Conservation (phyloP, 2,329 filamentous ascomycete species). For the Didymella keratinophila region DNA sequence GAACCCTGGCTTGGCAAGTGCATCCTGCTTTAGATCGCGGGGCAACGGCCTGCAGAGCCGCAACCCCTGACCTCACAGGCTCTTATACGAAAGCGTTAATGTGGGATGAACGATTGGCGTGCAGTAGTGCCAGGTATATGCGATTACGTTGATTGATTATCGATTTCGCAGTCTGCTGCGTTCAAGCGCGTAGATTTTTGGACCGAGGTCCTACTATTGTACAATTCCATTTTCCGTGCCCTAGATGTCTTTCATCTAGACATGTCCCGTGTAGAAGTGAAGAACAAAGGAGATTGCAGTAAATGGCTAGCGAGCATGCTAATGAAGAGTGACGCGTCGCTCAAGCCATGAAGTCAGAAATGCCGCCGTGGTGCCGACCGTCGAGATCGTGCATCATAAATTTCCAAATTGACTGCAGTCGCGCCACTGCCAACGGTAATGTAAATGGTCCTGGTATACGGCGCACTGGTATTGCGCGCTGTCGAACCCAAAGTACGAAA, state of each 20-base stretch:
- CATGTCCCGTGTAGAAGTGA: conserved; percentile 18
- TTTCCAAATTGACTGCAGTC: conserved; percentile 28
- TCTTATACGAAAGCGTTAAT: conserved; percentile 1
- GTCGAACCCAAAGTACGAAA: conserved; percentile 32
- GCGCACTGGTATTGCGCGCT: conserved; percentile 26
- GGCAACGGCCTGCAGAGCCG: conserved; percentile 19
- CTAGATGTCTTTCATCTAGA: conserved; percentile 17
- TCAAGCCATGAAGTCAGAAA: conserved; percentile 30
- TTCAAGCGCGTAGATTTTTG: conserved; percentile 7
- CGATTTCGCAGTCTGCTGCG: conserved; percentile 10
- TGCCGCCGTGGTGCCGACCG: conserved; percentile 34
- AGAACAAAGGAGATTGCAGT: conserved; percentile 18
- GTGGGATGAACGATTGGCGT: conserved; percentile 1
- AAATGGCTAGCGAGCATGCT: conserved; percentile 14
- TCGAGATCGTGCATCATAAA: conserved; percentile 39
- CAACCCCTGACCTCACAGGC: conserved; percentile 6
- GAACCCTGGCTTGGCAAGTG: conserved; percentile 13
- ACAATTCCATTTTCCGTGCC: conserved; percentile 21
- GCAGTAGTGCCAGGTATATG: conserved; percentile 1
- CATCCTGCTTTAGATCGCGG: conserved; percentile 7
- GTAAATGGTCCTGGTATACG: conserved; percentile 22
- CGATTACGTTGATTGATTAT: conserved; percentile 8
- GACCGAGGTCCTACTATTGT: conserved; percentile 21
- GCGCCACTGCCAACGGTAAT: conserved; percentile 21
- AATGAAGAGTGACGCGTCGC: conserved; percentile 16